phyloP scores from a whole-genome alignment of 2,329 filamentous ascomycete genomes.

The Apiospora koreana region DNA sequence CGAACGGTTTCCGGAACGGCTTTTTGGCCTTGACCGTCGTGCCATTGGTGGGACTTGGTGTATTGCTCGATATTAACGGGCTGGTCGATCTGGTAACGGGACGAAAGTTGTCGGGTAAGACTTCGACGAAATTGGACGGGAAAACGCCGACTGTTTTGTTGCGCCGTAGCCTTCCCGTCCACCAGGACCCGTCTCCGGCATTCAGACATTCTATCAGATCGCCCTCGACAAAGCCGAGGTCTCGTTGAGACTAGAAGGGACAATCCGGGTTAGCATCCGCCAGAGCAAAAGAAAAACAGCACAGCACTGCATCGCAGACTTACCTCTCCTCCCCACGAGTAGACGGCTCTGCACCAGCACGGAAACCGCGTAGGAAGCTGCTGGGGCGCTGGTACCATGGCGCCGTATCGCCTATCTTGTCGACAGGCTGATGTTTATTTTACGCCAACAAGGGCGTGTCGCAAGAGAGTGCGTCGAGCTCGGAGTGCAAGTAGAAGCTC shows the following conservation, averaged over 20 bases:
- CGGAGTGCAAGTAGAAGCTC: neutral
- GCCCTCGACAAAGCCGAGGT: slow-evolving; percentile 95
- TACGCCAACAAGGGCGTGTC: slow-evolving; percentile 13
- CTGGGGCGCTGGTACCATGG: slow-evolving; percentile 57
- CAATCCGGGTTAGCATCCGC: neutral
- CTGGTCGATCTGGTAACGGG: slow-evolving; percentile 67
- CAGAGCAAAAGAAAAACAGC: neutral
- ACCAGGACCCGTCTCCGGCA: slow-evolving; percentile 97
- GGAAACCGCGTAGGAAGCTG: slow-evolving; percentile 77
- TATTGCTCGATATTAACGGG: slow-evolving; percentile 57
- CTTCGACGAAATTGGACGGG: slow-evolving; percentile 94
- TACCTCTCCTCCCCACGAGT: slow-evolving; percentile 90
- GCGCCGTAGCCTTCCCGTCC: slow-evolving; percentile 88
- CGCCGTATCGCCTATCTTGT: slow-evolving; percentile 21
- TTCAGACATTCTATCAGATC: slow-evolving; percentile 98
- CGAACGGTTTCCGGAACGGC: slow-evolving; percentile 67
- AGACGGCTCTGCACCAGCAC: slow-evolving; percentile 88
- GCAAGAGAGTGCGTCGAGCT: slow-evolving; percentile 4
- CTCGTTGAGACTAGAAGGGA: slow-evolving; percentile 74
- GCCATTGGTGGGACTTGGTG: slow-evolving; percentile 52
- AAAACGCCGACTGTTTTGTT: slow-evolving; percentile 92
- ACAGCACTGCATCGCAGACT: slow-evolving; percentile 17
- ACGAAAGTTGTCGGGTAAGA: slow-evolving; percentile 82
- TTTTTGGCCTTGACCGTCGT: slow-evolving; percentile 58
- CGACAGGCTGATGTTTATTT: slow-evolving; percentile 12